Percentiles rank a stretch among this genome's conserved stretches.
phyloP scores from a whole-genome alignment of 148 eudicot species.

The Rhododendron ferrugineum region DNA sequence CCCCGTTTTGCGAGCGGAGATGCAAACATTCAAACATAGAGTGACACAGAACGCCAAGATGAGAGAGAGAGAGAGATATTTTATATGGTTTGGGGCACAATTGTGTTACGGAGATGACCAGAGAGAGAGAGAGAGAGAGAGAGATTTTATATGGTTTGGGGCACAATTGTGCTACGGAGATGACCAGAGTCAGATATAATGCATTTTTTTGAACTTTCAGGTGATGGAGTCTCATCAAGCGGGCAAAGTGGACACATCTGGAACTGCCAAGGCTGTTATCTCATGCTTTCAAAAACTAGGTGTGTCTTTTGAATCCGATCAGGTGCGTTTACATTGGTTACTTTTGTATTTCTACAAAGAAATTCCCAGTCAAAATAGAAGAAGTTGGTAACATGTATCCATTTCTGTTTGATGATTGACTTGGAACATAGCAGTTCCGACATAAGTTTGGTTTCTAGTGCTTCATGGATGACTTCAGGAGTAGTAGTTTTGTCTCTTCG shows the following conservation, averaged over 20 bases:
- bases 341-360: neutral
- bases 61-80: neutral
- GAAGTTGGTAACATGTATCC: neutral
- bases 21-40: neutral
- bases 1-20: neutral
- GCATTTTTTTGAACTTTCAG: conserved; percentile 27
- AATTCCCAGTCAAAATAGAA: neutral
- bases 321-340: conserved; percentile 33
- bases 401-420: neutral
- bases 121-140: neutral
- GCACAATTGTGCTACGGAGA: neutral
- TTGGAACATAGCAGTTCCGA: neutral
- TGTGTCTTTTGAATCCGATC: conserved; percentile 59
- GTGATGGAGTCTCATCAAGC: conserved; percentile 93
- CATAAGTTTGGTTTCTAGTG: neutral
- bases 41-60: neutral
- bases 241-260: conserved; percentile 76
- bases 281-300: conserved; percentile 93
- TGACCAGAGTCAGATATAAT: neutral
- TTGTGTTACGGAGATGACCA: neutral
- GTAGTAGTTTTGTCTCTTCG: neutral
- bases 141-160: neutral
- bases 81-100: neutral
- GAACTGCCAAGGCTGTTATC: conserved; percentile 96
- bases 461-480: neutral